Conservation (phyloP, 352 stramenopile species). For the Chrysophaeum taylorii region DNA sequence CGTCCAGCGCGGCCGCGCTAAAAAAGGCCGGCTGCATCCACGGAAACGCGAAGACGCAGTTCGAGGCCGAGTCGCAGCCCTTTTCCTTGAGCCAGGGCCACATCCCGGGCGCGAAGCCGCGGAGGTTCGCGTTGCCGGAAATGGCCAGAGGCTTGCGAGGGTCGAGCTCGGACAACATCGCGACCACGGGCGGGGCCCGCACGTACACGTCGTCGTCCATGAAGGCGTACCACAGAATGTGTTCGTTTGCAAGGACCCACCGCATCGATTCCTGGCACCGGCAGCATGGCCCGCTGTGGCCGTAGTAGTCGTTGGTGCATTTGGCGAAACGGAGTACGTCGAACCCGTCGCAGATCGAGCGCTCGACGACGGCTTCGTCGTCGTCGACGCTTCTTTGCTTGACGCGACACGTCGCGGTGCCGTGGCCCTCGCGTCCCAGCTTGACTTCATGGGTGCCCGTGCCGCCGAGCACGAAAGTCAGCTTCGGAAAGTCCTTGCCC, state of each 20-base stretch:
- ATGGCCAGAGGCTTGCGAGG: neutral
- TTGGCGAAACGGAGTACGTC: neutral
- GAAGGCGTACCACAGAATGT: neutral
- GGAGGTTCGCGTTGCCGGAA: neutral
- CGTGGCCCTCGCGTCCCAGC: neutral
- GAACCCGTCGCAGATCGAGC: neutral
- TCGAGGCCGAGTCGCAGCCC: neutral
- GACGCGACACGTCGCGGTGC: neutral
- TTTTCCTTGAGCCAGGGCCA: neutral
- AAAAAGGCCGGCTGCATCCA: constrained; percentile 2
- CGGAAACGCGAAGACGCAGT: neutral
- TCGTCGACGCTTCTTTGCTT: neutral
- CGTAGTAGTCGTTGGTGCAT: constrained; percentile 3
- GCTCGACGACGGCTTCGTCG: neutral
- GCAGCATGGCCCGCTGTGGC: neutral
- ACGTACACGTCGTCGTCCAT: constrained; percentile 1
- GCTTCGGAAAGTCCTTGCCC: neutral
- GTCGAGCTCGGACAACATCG: neutral
- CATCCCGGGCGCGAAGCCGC: neutral
- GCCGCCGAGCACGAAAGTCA: neutral
- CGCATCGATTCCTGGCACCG: neutral
- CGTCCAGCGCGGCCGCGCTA: neutral
- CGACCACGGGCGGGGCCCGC: neutral
- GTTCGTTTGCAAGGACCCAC: neutral
- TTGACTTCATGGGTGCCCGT: neutral